Base-by-base conservation (phyloP, 148 eudicot species). In the Pouteria glomerata region DNA sequence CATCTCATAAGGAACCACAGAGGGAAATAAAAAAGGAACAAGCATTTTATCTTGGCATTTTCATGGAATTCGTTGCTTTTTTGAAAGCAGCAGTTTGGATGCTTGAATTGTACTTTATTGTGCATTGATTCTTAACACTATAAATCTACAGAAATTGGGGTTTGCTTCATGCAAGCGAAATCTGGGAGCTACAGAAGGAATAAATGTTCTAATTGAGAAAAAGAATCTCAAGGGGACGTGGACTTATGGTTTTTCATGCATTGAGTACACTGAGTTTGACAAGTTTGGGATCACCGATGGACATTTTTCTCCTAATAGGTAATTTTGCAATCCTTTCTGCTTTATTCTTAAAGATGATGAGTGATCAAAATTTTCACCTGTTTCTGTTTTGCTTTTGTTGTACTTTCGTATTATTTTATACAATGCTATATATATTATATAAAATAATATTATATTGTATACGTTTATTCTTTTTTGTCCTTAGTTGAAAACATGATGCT, bases 201-300 rank as follows among this genome's bases (percentile, higher is more conserved):
- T 95, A 39, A 91, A 95, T 79, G 96, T 89, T 77, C 74, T 95
- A 27, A 68, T 91, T 58, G 97, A 95, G 84, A 95, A 85, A 78
- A 90, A 86, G 79, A 86, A 85, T 77, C 76, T 58, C 68, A 86
- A 83, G 75, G 97, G 96, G 73, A 84, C 78, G 64, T 95, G 97
- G 97, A 79, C 83, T 78, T 91, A 91, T 85, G 98, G 98, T 55
- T 75, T 91, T 57, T 95, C 98, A 72, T 95, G 98, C 84, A 85
- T 95, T 23, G 98, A 95, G 77, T 95, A 95, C 81, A 95, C 98
- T 0, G 98, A 95, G 81, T 95, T 95, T 78, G 96, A 95, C 58
- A 95, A 95, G 72, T 91, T 83, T 84, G 98, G 98, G 60, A 84
- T 95, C 69, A 61, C 82, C 23, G 82, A 77, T 51, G 85, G 76